Percentiles rank a stretch among this genome's conserved stretches.
Conservation (phyloP, 108 stramenopile genomes). For the Cyclotella choctawhatcheeana region DNA sequence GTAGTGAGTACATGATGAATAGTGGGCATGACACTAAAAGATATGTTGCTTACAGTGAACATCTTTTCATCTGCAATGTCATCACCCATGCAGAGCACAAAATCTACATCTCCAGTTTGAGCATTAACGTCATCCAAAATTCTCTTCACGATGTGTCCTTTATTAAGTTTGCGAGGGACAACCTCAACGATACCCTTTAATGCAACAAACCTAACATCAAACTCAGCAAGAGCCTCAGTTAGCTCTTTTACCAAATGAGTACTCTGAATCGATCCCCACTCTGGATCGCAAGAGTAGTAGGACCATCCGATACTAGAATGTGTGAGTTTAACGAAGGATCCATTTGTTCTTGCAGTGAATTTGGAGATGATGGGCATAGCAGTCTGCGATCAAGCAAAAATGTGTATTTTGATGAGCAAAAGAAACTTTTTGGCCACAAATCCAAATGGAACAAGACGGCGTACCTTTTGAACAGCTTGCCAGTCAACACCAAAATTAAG, state of each 20-base stretch:
- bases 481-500: conserved; percentile 94
- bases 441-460: no score
- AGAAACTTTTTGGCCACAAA: background rate
- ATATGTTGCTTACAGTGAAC: conserved; percentile 69
- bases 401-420: background rate
- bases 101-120: conserved; percentile 71
- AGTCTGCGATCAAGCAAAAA: conserved; percentile 25
- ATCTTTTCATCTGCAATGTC: conserved; percentile 97
- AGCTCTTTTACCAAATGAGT: conserved; percentile 91
- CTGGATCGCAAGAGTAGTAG: conserved; percentile 98
- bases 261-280: conserved; percentile 97
- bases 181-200: conserved; percentile 91
- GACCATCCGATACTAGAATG: conserved; percentile 96
- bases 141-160: conserved; percentile 88
- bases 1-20: background rate
- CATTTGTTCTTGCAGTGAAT: conserved; percentile 94
- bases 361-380: conserved; percentile 93
- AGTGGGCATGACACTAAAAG: conserved; percentile 3
- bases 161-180: conserved; percentile 84
- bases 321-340: conserved; percentile 90
- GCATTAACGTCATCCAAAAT: conserved; percentile 71
- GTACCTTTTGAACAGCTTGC: conserved; percentile 84
- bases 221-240: conserved; percentile 82
- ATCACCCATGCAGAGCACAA: conserved; percentile 94
- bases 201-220: conserved; percentile 94